phyloP scores from a whole-genome alignment of 2,329 filamentous ascomycete species.

The Penicillium janthinellum region DNA sequence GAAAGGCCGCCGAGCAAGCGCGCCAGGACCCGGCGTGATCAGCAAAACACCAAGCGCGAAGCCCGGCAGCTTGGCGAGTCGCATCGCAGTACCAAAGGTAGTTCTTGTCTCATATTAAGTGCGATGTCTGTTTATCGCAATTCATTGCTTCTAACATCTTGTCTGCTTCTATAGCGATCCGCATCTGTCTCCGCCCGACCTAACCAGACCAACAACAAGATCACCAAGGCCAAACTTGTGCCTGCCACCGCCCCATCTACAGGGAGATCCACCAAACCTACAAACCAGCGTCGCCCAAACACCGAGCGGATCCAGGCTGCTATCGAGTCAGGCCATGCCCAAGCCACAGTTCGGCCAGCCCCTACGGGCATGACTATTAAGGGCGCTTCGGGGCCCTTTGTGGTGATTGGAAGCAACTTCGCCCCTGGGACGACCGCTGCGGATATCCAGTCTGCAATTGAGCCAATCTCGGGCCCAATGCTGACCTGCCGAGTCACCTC shows the following conservation, averaged over 20 bases:
- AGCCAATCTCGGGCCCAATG: constrained; percentile 55
- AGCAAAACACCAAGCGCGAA: constrained; percentile 45
- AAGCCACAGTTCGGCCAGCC: constrained; percentile 36
- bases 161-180: constrained; percentile 35
- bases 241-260: constrained; percentile 27
- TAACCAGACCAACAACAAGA: constrained; percentile 40
- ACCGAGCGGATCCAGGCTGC: constrained; percentile 37
- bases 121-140: not conserved
- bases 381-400: constrained; percentile 57
- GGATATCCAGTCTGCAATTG: constrained; percentile 64
- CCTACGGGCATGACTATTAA: constrained; percentile 55
- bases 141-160: not conserved
- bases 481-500: constrained; percentile 56
- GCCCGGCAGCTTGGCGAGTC: constrained; percentile 58
- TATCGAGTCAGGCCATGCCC: constrained; percentile 32
- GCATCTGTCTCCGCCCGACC: constrained; percentile 43
- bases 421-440: constrained; percentile 66
- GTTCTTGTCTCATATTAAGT: not conserved
- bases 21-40: constrained; percentile 46
- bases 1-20: constrained; percentile 48
- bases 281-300: constrained; percentile 38
- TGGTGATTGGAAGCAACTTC: constrained; percentile 64
- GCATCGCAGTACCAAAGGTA: constrained; percentile 62
- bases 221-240: constrained; percentile 41
- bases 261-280: constrained; percentile 29